Evolutionary conservation across 768 basidiomycete species (phyloP).

Genomic region (Basidioascus undulatus): DNA sequence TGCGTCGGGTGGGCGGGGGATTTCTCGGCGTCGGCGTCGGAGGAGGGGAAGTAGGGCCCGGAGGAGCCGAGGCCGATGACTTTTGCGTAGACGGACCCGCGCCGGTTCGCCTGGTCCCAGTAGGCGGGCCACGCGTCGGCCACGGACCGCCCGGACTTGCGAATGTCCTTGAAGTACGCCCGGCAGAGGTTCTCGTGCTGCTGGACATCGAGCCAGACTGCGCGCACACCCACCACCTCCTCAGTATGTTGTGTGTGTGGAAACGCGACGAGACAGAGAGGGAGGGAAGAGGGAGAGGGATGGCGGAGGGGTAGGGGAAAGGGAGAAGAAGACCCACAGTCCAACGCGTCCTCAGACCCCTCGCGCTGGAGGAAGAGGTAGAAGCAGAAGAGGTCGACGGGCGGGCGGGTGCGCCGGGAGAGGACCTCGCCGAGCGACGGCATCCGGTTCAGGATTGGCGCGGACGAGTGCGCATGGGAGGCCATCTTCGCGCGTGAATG

Average conservation of each 20-base stretch:
- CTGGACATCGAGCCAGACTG: constrained; percentile 98
- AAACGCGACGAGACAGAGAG: too few species aligned
- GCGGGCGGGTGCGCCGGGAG: constrained; percentile 67
- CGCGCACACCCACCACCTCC: too few species aligned
- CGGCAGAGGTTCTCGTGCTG: constrained; percentile 97
- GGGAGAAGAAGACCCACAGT: too few species aligned
- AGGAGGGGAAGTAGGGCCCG: too few species aligned
- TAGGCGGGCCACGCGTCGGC: constrained; percentile 98
- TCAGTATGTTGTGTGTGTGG: too few species aligned
- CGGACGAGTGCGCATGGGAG: background rate
- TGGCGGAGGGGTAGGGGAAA: too few species aligned
- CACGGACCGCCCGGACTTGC: constrained; percentile 75
- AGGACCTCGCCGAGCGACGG: constrained; percentile 44
- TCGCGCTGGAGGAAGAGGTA: constrained; percentile 91
- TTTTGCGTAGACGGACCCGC: constrained; percentile 81
- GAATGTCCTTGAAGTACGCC: constrained; percentile 96
- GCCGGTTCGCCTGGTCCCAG: constrained; percentile 71
- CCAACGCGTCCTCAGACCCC: constrained; percentile 82
- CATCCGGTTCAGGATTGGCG: constrained; percentile 13
- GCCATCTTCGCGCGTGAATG: background rate
- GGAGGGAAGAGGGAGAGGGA: too few species aligned
- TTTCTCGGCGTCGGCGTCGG: too few species aligned
- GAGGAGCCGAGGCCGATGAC: constrained; percentile 51
- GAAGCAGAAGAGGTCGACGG: constrained; percentile 65
- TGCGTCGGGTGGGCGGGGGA: too few species aligned